Evolutionary conservation across 257 asterid species (phyloP), one percentile per base, ranked within the genome.

Genomic region (Thymus quinquecostatus): DNA sequence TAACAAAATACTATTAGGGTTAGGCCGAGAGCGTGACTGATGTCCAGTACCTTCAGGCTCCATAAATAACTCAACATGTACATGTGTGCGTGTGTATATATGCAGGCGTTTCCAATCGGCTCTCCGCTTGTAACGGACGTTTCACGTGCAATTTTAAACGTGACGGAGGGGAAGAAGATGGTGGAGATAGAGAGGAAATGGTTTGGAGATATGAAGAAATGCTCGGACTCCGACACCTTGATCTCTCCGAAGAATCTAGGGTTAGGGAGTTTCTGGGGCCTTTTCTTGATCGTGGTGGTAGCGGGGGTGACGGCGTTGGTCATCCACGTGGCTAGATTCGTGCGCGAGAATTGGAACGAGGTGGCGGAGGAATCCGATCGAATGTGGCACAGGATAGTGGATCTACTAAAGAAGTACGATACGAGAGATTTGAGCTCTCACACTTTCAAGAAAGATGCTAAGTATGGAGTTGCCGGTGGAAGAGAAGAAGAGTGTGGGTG

Each of bases 21-120:
- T 0, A 21, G 21, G 21, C 21, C 21, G 21, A 21, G 21, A 21
- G 21, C 21, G 21, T 21, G 21, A 21, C 21, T 21, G 21, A 21
- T 21, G 21, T 21, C 21, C 21, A 21, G 21, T 21, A 21, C 21
- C 21, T 21, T 21, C 21, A 21, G 21, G 21, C 21, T 21, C 21
- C 6, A 38, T 38, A 2, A 0, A 0, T 38, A 38, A 2, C 6
- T 2, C 6, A 38, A 1, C 0, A 38, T 38, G 6, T 44, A 43
- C 8, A 8, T 41, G 47, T 8, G 10, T 41, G 47, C 1, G 12
- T 44, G 12, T 6, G n/a, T n/a, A n/a, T n/a, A n/a, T n/a, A 1
- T 53, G 58, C 4, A 53, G 92, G 90, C 75, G 9, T 88, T 88
- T 53, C 96, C 92, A 1, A 82, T 72, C 3, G 90, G 96, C 49